These are phyloP conservation scores for Moesziomyces antarcticus DNA, from an alignment of 1,284 basidiomycete species.

Conservation along the genomic window DNA sequence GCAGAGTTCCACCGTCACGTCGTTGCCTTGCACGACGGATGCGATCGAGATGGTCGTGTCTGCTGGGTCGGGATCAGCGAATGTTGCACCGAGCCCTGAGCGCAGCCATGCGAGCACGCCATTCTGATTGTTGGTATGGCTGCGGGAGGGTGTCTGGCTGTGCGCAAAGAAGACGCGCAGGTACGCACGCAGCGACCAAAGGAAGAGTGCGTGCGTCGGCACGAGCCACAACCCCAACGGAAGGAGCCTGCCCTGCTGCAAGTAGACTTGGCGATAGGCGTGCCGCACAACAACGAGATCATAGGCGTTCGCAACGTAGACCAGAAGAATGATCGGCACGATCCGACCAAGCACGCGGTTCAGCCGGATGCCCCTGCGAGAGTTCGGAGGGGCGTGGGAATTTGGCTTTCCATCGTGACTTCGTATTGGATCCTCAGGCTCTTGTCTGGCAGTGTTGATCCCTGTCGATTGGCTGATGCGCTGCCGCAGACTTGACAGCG, in stretches of 20 bases:
- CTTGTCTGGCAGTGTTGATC: background rate
- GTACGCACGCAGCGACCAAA: constrained; percentile 27
- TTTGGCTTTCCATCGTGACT: too few species aligned
- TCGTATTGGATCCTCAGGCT: constrained; percentile 6
- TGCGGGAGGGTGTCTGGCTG: background rate
- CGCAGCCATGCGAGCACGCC: constrained; percentile 8
- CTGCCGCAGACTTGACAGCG: background rate
- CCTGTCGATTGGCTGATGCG: background rate
- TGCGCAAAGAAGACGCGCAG: constrained; percentile 35
- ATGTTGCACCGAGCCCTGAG: constrained; percentile 4
- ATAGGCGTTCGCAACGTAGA: constrained; percentile 34
- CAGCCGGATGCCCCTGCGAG: constrained; percentile 26
- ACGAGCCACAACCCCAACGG: constrained; percentile 17
- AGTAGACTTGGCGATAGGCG: constrained; percentile 14
- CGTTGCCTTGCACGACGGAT: background rate
- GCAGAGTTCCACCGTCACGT: constrained; percentile 12
- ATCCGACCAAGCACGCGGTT: constrained; percentile 38
- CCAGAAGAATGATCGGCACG: constrained; percentile 42
- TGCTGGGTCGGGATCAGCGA: background rate
- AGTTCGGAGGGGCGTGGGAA: background rate
- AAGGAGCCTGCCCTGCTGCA: constrained; percentile 4
- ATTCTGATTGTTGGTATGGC: background rate
- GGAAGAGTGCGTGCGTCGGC: constrained; percentile 23
- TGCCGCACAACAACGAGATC: constrained; percentile 34
- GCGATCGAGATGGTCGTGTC: background rate